Percentiles rank a stretch among this genome's conserved stretches.
Conservation (phyloP, 2,329 filamentous ascomycete genomes). For the Zymoseptoria tritici region DNA sequence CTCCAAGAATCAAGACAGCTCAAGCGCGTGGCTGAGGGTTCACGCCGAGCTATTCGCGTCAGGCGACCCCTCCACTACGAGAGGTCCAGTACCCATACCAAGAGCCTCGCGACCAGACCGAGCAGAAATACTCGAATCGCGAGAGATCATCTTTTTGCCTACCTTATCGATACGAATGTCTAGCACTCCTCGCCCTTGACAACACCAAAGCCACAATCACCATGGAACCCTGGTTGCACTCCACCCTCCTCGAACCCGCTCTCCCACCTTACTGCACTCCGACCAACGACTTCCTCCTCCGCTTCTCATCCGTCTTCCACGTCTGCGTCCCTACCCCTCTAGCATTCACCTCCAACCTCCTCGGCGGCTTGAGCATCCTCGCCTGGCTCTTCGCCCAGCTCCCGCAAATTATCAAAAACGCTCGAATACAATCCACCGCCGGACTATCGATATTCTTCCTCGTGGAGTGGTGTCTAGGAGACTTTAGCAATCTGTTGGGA, state of each 20-base stretch:
- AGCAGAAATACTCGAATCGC: neutral
- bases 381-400: conserved; percentile 64
- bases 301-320: conserved; percentile 52
- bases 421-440: conserved; percentile 54
- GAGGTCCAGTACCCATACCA: neutral
- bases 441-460: conserved; percentile 60
- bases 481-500: conserved; percentile 56
- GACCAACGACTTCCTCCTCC: conserved; percentile 48
- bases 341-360: conserved; percentile 52
- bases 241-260: conserved; percentile 26
- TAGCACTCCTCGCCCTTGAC: neutral
- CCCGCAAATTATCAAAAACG: conserved; percentile 64
- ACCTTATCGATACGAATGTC: conserved; percentile 3
- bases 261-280: conserved; percentile 56
- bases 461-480: conserved; percentile 58
- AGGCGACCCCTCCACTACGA: neutral
- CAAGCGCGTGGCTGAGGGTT: neutral
- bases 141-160: neutral
- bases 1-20: neutral
- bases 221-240: conserved; percentile 24
- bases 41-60: neutral
- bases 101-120: neutral
- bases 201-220: neutral
- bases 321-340: conserved; percentile 58
- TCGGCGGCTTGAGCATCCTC: conserved; percentile 56